Evolutionary conservation across 345 rosid genomes (phyloP).

Genomic region (Dimocarpus longan): DNA sequence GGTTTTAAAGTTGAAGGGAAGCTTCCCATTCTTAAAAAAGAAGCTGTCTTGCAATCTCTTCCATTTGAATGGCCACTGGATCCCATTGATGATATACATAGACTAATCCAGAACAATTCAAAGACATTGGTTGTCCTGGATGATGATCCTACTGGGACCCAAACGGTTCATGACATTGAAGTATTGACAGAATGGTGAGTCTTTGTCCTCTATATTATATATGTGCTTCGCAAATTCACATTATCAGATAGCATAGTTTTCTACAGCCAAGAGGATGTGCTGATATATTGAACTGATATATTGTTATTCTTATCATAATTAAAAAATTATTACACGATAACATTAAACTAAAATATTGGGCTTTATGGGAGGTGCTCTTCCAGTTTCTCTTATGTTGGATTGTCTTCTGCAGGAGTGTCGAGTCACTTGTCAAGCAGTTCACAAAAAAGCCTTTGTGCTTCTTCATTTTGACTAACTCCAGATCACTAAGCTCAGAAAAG

Average conservation of each 20-base stretch:
- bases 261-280: background rate
- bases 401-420: constrained; percentile 62
- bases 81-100: constrained; percentile 65
- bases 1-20: constrained; percentile 87
- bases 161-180: constrained; percentile 96
- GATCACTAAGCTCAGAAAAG: constrained; percentile 89
- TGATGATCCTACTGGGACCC: constrained; percentile 99
- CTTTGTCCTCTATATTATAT: constrained; percentile 11
- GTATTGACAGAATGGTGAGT: constrained; percentile 96
- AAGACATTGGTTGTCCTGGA: constrained; percentile 91
- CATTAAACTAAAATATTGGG: background rate
- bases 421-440: constrained; percentile 74
- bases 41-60: constrained; percentile 63
- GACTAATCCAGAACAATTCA: constrained; percentile 57
- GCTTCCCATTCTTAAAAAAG: constrained; percentile 71
- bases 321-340: background rate
- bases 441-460: constrained; percentile 73
- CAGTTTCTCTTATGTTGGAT: background rate
- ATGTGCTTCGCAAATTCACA: background rate
- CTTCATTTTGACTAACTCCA: constrained; percentile 91
- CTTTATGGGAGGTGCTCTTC: constrained; percentile 11
- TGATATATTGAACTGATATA: background rate
- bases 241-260: background rate
- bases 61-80: constrained; percentile 87
- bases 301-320: background rate